phyloP scores from a whole-genome alignment of 371 early-diverging fungal species.

The Rhizomucor miehei region DNA sequence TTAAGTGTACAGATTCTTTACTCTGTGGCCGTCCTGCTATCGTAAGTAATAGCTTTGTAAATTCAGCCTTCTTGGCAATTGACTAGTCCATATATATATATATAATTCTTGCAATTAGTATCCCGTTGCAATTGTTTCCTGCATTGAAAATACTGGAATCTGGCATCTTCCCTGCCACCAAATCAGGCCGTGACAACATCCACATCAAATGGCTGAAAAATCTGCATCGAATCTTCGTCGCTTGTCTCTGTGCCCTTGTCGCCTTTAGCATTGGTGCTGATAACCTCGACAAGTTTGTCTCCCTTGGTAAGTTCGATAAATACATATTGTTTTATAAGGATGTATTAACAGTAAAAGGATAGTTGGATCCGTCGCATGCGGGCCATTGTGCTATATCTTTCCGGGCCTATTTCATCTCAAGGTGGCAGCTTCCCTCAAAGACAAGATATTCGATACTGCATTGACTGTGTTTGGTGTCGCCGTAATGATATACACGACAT shows the following conservation, averaged over 20 bases:
- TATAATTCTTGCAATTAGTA: too few species aligned
- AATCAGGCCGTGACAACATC: slow-evolving; percentile 27
- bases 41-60: too few species aligned
- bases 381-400: not conserved
- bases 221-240: slow-evolving; percentile 45
- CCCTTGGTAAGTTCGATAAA: slow-evolving; percentile 15
- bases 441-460: slow-evolving; percentile 27
- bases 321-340: not conserved
- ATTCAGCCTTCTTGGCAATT: too few species aligned
- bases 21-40: too few species aligned
- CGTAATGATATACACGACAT: slow-evolving; percentile 44
- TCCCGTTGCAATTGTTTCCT: slow-evolving; percentile 71
- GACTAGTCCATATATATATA: too few species aligned
- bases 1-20: slow-evolving; percentile 57
- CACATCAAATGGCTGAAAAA: slow-evolving; percentile 73
- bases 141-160: slow-evolving; percentile 72
- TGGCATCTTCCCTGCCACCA: slow-evolving; percentile 31
- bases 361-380: too few species aligned
- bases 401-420: slow-evolving; percentile 58
- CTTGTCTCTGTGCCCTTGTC: slow-evolving; percentile 46
- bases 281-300: slow-evolving; percentile 72
- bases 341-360: too few species aligned
- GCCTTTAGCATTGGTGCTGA: slow-evolving; percentile 62
- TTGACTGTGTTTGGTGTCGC: slow-evolving; percentile 51
- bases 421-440: slow-evolving; percentile 27